These are phyloP conservation scores for Isochrysis galbana DNA, from an alignment of 78 protist species.

Conservation along the genomic window DNA sequence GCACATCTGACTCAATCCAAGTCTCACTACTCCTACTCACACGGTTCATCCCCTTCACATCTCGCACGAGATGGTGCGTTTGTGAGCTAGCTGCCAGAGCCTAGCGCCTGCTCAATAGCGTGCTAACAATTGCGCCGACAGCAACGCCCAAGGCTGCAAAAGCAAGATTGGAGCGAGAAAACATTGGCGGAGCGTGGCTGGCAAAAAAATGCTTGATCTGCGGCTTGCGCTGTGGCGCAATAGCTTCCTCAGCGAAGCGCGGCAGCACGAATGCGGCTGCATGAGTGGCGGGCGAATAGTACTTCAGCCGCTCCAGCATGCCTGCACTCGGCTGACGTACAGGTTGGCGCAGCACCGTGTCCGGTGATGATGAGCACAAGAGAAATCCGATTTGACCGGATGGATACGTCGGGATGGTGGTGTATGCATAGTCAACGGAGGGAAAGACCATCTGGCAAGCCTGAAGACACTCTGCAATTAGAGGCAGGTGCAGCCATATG, in stretches of 20 bases:
- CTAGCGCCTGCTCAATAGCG: background rate
- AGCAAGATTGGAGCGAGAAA: background rate
- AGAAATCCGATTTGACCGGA: slow-evolving; percentile 5
- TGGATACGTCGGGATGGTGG: slow-evolving; percentile 16
- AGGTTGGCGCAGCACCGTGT: background rate
- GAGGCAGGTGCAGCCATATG: slow-evolving; percentile 71
- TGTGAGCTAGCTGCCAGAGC: too few species aligned
- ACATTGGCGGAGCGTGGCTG: background rate
- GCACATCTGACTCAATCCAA: too few species aligned
- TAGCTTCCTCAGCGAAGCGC: slow-evolving; percentile 67
- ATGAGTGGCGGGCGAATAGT: slow-evolving; percentile 85
- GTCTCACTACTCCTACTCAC: too few species aligned
- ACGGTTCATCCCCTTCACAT: too few species aligned
- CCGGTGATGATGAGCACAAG: background rate
- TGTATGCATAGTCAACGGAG: slow-evolving; percentile 15
- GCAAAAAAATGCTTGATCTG: background rate
- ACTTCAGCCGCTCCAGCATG: slow-evolving; percentile 54
- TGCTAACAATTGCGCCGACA: background rate
- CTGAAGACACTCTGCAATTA: slow-evolving; percentile 60
- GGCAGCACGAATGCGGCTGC: slow-evolving; percentile 86
- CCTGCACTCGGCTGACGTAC: background rate
- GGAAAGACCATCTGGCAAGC: slow-evolving; percentile 62
- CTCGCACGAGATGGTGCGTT: too few species aligned
- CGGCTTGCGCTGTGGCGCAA: background rate
- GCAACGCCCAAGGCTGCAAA: background rate